A percentile compares a stretch with the other conserved stretches of the same genome.
Conservation (phyloP, 768 basidiomycete species). For the Amanita fuliginea region DNA sequence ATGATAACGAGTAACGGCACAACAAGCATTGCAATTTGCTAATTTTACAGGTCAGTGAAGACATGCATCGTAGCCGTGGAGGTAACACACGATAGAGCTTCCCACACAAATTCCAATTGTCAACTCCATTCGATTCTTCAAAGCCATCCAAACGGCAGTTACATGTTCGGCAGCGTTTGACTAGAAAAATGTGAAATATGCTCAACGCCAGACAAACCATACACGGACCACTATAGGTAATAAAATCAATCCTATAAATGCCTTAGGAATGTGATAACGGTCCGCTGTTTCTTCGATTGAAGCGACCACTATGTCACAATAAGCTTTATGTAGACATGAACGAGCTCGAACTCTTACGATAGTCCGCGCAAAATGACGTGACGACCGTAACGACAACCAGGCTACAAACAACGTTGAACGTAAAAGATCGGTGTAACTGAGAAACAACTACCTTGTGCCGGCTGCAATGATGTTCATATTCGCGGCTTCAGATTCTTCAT, state of each 20-base stretch:
- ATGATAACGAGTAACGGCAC: constrained; percentile 81
- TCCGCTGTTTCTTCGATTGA: constrained; percentile 88
- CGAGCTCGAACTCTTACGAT: constrained; percentile 33
- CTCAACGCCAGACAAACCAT: background rate
- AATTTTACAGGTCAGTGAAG: background rate
- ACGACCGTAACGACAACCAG: constrained; percentile 66
- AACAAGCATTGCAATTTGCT: constrained; percentile 85
- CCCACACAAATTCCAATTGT: constrained; percentile 77
- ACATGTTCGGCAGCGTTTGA: constrained; percentile 83
- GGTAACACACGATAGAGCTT: constrained; percentile 59
- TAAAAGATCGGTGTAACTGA: background rate
- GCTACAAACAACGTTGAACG: constrained; percentile 19
- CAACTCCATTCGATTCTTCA: constrained; percentile 52
- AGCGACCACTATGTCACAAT: constrained; percentile 51
- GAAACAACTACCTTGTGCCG: constrained; percentile 28
- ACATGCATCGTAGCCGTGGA: background rate
- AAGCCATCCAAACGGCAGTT: constrained; percentile 81
- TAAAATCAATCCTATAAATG: constrained; percentile 80
- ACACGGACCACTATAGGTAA: constrained; percentile 72
- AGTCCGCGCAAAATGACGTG: constrained; percentile 87
- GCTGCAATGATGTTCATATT: constrained; percentile 69
- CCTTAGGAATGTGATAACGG: constrained; percentile 69
- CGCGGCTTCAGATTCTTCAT: constrained; percentile 27
- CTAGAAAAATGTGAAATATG: constrained; percentile 19
- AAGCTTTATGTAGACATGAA: constrained; percentile 15